Evolutionary conservation across 805 yeast genomes (phyloP), one percentile per base, ranked within the genome.

Genomic region (Yueomyces sinensis): DNA sequence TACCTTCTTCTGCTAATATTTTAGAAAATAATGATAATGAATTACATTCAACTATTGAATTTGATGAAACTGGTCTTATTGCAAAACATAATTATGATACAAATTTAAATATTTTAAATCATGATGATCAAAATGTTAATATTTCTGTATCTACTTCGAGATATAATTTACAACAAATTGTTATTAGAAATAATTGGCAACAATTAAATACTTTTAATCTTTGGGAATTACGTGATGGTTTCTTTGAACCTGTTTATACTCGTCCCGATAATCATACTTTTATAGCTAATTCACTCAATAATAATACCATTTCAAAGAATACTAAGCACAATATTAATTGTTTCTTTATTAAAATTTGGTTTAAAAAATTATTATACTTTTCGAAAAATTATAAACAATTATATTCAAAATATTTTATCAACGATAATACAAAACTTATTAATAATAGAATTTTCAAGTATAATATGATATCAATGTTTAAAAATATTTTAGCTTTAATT

Each of bases 201-300:
- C 45, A 54, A n/a, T 41, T 63, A 24, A 58, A 56, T 4, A 51
- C 52, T 18, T 62, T 51, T 36, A 59, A 50, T 1, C 34, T 66
- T n/a, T 66, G 64, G 35, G 74, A 68, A 41, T 42, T 63, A 18
- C 53, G 74, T 42, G 64, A 63, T 33, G 72, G 72, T 9, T 68
- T 62, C 43, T 68, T 68, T 25, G 39, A 72, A 68, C 42, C 73
- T 1, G 50, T 58, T 1, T 68, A 56, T 38, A 48, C 57, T 5
- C 58, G 58, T 29, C 50, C 49, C 7, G 24, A 20, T 20, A 7
- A 20, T 11, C n/a, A n/a, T n/a, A n/a, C n/a, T n/a, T n/a, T n/a
- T n/a, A n/a, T n/a, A n/a, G n/a, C n/a, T n/a, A n/a, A n/a, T n/a
- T n/a, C n/a, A n/a, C n/a, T n/a, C n/a, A n/a, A n/a, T n/a, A n/a